A percentile compares a stretch with the other conserved stretches of the same genome.
These are phyloP conservation scores for Dothistroma septosporum DNA, from an alignment of 2,329 filamentous ascomycete genomes.

Conservation along the genomic window DNA sequence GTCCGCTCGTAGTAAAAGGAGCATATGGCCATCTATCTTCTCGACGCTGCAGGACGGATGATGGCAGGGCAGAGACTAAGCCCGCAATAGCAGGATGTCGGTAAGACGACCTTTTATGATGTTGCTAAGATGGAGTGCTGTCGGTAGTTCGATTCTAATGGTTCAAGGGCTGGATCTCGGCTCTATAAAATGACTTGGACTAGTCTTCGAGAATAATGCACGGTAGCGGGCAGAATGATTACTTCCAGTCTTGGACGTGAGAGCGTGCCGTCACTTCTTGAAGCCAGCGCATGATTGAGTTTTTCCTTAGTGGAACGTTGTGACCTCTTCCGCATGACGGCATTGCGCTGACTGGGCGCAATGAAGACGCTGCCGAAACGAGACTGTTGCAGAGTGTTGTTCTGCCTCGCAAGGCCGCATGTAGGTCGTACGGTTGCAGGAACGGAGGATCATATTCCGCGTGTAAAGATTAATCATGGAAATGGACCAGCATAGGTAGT, in stretches of 20 bases:
- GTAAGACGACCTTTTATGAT: neutral
- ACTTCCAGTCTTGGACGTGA: neutral
- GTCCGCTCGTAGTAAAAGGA: slow-evolving; percentile 26
- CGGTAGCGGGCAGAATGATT: neutral
- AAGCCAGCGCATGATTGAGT: no score
- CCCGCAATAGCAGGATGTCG: slow-evolving; percentile 1
- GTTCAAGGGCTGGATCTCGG: neutral
- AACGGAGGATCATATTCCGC: no score
- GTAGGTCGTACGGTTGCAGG: no score
- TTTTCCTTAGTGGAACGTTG: no score
- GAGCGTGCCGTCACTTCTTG: no score
- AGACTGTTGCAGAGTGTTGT: no score
- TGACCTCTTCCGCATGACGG: no score
- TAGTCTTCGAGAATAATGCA: neutral
- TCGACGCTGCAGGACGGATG: neutral
- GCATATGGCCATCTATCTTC: slow-evolving; percentile 23
- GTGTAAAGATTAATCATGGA: no score
- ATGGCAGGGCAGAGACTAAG: slow-evolving; percentile 3
- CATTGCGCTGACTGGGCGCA: no score
- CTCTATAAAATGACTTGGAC: neutral
- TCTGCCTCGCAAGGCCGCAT: no score
- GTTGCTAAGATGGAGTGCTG: neutral
- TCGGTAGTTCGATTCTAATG: neutral
- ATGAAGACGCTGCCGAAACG: no score
- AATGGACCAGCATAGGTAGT: no score